A percentile compares a stretch with the other conserved stretches of the same genome.
These are phyloP conservation scores for Acer negundo DNA, from an alignment of 345 rosid genomes.

Conservation along the genomic window DNA sequence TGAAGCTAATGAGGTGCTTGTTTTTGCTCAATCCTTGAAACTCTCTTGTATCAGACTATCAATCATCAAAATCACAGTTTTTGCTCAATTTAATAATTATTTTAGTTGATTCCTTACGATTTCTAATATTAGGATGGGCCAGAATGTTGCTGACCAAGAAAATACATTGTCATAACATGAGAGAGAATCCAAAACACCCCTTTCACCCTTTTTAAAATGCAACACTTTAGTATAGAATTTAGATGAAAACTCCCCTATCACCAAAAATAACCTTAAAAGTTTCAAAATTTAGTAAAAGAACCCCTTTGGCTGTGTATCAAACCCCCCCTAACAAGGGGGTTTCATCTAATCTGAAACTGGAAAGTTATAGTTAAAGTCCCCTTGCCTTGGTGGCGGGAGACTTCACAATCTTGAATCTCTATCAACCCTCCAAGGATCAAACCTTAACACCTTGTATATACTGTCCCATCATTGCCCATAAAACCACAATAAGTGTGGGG, in stretches of 20 bases:
- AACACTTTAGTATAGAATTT: neutral
- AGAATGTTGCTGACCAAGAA: neutral
- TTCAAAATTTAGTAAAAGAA: neutral
- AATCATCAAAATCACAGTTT: neutral
- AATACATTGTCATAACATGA: neutral
- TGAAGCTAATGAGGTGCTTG: neutral
- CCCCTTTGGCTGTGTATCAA: neutral
- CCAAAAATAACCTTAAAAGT: neutral
- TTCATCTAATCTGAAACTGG: neutral
- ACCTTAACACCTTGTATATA: too few species aligned
- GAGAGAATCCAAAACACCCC: neutral
- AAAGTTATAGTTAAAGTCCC: neutral
- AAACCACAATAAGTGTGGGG: too few species aligned
- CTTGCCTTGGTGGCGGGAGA: too few species aligned
- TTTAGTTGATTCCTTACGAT: neutral
- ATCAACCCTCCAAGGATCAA: too few species aligned
- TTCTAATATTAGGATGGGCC: neutral
- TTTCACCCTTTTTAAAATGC: neutral
- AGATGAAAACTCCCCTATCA: neutral
- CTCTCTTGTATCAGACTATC: neutral
- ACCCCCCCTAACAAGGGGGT: neutral
- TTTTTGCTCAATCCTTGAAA: neutral
- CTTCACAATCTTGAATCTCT: too few species aligned
- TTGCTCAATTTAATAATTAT: neutral
- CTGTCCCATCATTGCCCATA: too few species aligned